phyloP scores from a whole-genome alignment of 768 basidiomycete species.

The Strobilomyces echinocephalus region DNA sequence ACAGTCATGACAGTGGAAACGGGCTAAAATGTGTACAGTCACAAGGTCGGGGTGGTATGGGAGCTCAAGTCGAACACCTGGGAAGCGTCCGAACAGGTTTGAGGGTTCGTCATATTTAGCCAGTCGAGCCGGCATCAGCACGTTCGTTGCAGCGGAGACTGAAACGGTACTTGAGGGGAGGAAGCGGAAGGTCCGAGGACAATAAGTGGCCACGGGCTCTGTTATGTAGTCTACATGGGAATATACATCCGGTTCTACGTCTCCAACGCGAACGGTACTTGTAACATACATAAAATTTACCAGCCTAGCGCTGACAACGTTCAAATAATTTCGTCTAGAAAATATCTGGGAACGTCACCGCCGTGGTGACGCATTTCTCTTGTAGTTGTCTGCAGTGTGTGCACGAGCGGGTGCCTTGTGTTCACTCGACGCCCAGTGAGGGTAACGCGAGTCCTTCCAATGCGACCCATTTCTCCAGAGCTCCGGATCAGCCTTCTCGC shows the following conservation, averaged over 20 bases:
- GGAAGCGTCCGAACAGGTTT: slow-evolving; percentile 13
- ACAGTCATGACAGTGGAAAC: slow-evolving; percentile 45
- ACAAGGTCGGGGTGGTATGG: slow-evolving; percentile 4
- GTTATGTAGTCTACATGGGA: slow-evolving; percentile 12
- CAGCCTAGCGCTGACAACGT: slow-evolving; percentile 3
- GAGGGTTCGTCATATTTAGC: slow-evolving; percentile 15
- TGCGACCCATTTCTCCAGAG: slow-evolving; percentile 20
- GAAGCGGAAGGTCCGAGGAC: not conserved
- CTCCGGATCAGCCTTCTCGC: slow-evolving; percentile 27
- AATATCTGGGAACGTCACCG: slow-evolving; percentile 31
- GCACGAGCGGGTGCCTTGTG: slow-evolving; percentile 25
- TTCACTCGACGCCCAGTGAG: slow-evolving; percentile 17
- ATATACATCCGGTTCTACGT: not conserved
- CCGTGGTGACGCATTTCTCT: slow-evolving; percentile 41
- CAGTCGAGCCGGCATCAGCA: not conserved
- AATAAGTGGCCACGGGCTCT: not conserved
- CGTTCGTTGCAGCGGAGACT: slow-evolving; percentile 9
- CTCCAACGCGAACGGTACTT: slow-evolving; percentile 10
- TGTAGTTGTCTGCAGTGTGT: slow-evolving; percentile 34
- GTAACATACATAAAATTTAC: slow-evolving; percentile 16
- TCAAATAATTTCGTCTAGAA: slow-evolving; percentile 9
- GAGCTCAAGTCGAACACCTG: slow-evolving; percentile 7
- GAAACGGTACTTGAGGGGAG: not conserved
- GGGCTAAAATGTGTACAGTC: slow-evolving; percentile 4
- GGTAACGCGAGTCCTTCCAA: slow-evolving; percentile 18